Conservation (phyloP, 2,329 filamentous ascomycete species). For the Talaromyces sp. region DNA sequence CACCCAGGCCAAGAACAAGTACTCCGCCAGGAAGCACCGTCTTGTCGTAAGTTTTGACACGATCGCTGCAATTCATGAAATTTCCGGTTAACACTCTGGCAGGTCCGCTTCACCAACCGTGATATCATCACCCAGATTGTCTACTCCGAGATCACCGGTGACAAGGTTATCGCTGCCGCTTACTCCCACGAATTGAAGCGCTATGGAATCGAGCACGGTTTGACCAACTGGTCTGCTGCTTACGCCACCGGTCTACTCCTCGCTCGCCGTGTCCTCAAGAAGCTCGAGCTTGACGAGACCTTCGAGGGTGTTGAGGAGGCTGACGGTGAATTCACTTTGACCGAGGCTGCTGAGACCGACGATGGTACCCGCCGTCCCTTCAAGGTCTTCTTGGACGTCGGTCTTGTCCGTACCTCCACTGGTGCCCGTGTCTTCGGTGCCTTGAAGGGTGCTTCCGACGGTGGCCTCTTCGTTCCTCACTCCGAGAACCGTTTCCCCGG, state of each 20-base stretch:
- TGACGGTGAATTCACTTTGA: constrained; percentile 92
- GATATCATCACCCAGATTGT: constrained; percentile 99
- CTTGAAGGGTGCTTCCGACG: constrained; percentile 99
- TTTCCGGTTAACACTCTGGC: neutral
- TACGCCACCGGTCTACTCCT: constrained; percentile 96
- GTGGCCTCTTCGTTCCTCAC: constrained; percentile 94
- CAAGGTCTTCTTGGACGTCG: constrained; percentile 98
- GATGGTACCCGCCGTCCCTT: constrained; percentile 89
- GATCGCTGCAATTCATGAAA: too few relatives aligned
- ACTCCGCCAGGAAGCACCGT: constrained; percentile 96
- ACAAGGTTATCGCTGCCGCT: constrained; percentile 91
- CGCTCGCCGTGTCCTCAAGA: constrained; percentile 92
- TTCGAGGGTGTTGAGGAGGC: constrained; percentile 96
- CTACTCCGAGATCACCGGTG: constrained; percentile 89
- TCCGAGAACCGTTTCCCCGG: constrained; percentile 99
- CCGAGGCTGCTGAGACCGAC: constrained; percentile 85
- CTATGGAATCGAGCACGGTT: constrained; percentile 96
- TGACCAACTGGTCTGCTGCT: constrained; percentile 99
- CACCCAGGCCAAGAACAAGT: constrained; percentile 99
- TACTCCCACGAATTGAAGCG: constrained; percentile 97
- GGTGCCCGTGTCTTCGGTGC: constrained; percentile 98
- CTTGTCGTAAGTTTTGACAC: constrained; percentile 59
- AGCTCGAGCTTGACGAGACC: constrained; percentile 89
- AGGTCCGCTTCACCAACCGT: constrained; percentile 93
- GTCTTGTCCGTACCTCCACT: constrained; percentile 93